Conservation (phyloP, 129 eudicot genomes). For the Mikania micrantha region DNA sequence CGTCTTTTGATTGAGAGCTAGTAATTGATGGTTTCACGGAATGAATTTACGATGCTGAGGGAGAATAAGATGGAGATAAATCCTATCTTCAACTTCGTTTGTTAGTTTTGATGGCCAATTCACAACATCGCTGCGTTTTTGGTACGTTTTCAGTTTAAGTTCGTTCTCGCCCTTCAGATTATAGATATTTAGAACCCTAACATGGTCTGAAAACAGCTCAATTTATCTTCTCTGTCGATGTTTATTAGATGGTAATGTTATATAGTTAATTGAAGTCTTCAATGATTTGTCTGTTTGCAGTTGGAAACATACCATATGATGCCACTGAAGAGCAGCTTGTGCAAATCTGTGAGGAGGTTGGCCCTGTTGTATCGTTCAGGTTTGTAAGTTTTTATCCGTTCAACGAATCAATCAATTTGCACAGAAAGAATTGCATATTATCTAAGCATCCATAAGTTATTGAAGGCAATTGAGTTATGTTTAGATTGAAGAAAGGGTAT, state of each 20-base stretch:
- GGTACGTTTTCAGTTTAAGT: slow-evolving; percentile 39
- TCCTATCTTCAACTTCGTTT: slow-evolving; percentile 29
- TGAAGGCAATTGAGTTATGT: background rate
- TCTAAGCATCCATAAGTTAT: background rate
- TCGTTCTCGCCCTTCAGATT: too few species aligned
- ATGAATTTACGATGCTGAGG: too few species aligned
- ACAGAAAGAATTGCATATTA: background rate
- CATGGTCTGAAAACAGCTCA: too few species aligned
- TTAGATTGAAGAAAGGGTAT: background rate
- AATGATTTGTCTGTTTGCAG: slow-evolving; percentile 28
- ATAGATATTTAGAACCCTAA: too few species aligned
- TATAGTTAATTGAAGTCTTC: too few species aligned
- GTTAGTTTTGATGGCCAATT: slow-evolving; percentile 39
- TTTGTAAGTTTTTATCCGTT: slow-evolving; percentile 6
- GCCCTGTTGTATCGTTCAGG: slow-evolving; percentile 95
- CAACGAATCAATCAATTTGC: too few species aligned
- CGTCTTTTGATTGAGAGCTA: background rate
- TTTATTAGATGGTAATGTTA: too few species aligned
- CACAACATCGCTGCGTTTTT: slow-evolving; percentile 95
- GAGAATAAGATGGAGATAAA: slow-evolving; percentile 28
- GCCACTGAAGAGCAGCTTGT: slow-evolving; percentile 94
- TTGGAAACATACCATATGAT: slow-evolving; percentile 98
- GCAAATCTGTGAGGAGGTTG: slow-evolving; percentile 97
- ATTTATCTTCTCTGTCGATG: too few species aligned
- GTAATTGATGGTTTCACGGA: background rate